Base-by-base conservation (phyloP, 2,329 filamentous ascomycete species). In the Nigrograna mackinnonii region DNA sequence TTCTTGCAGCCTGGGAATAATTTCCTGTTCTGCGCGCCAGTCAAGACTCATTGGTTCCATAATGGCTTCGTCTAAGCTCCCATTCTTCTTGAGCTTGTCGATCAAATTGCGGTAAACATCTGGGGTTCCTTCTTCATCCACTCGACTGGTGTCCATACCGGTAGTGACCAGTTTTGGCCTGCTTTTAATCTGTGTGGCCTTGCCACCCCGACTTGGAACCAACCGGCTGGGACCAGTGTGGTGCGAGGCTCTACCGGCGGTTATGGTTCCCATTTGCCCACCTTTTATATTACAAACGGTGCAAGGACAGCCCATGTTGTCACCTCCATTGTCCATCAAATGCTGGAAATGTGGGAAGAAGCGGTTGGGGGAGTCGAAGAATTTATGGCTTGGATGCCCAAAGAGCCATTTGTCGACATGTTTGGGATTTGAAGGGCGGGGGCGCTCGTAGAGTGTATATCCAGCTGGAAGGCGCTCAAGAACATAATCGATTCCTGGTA, bases 341-440 rank as follows among this genome's bases (percentile, higher is more conserved):
- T 75, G 72, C 37, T 73, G 64, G 56, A 85, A 84, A 46, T 85
- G 82, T 0, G 76, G 74, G 36, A 73, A 79, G 50, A 83, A 83
- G 4, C 75, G 65, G 16, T 72, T 71, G 0, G 76, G 71, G 0
- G 81, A 84, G 34, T 80, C 73, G 42, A 79, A 84, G 13, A 61
- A 66, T 35, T 67, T 66, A 6, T 73, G 72, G 6, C 64, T 61
- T 0, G 79, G 79, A 56, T 85, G 80, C 0, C 82, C 82, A 41
- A 72, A 84, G 0, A 84, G 63, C 41, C 78, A 82, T 37, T 75
- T 73, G 56, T 84, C 82, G 6, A 73, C 54, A 58, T 79, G 60
- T 30, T 43, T 35, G 42, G 68, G 30, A 0, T 70, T 62, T 3
- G 54, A 68, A 2, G 55, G 55, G n/a, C 80, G 71, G 1, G 72